These are phyloP conservation scores for Termitomyces heimii DNA, from an alignment of 768 basidiomycete species.

Conservation along the genomic window DNA sequence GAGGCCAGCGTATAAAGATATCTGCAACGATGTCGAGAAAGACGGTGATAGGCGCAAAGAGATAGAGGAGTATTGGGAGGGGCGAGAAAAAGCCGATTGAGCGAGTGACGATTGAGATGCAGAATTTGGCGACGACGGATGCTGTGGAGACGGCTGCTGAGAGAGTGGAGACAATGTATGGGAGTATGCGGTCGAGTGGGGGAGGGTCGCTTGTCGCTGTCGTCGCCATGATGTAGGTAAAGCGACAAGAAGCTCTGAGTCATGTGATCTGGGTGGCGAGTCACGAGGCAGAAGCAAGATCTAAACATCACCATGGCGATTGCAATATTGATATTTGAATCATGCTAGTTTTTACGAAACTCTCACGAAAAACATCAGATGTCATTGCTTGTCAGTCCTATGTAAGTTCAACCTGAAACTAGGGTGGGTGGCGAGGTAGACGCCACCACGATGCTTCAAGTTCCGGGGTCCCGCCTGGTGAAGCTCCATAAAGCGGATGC, in stretches of 20 bases:
- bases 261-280: not conserved
- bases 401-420: no score
- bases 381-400: no score
- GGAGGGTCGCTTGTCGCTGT: not conserved
- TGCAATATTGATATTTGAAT: no score
- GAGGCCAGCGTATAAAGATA: constrained; percentile 41
- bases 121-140: not conserved
- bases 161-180: constrained; percentile 8
- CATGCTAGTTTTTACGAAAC: no score
- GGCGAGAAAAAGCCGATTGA: constrained; percentile 13
- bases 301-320: no score
- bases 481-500: no score
- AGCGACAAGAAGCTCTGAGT: no score
- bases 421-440: no score
- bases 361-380: no score
- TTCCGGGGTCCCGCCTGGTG: no score
- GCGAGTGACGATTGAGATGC: constrained; percentile 1
- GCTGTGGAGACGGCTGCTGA: constrained; percentile 2
- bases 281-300: no score
- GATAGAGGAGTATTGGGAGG: constrained; percentile 28
- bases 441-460: no score
- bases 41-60: constrained; percentile 44
- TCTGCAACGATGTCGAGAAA: constrained; percentile 34
- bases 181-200: constrained; percentile 11
- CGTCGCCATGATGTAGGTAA: constrained; percentile 2